A percentile compares a stretch with the other conserved stretches of the same genome.
These are phyloP conservation scores for Cucurbita pepo DNA, from an alignment of 306 rosid species.

Conservation along the genomic window DNA sequence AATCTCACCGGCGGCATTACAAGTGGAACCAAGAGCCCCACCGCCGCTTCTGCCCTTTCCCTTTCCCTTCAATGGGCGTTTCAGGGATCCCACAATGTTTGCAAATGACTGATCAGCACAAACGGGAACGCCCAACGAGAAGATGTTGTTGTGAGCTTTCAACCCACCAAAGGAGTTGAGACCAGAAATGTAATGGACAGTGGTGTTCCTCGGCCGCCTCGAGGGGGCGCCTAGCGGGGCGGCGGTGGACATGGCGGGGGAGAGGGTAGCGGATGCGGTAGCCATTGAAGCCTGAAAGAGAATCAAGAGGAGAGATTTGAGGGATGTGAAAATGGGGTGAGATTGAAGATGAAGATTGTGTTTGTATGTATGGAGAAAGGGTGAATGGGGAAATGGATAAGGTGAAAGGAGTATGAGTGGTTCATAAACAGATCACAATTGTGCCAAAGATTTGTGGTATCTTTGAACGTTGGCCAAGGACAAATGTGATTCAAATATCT, in stretches of 20 bases:
- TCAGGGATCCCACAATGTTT: conserved; percentile 44
- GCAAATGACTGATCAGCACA: conserved; percentile 51
- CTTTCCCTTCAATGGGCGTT: conserved; percentile 24
- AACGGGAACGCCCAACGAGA: conserved; percentile 35
- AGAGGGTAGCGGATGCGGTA: conserved; percentile 35
- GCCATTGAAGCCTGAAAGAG: conserved; percentile 35
- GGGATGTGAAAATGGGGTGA: background rate
- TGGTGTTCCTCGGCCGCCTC: conserved; percentile 13
- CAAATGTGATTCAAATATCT: background rate
- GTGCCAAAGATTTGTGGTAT: background rate
- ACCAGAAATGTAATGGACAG: conserved; percentile 32
- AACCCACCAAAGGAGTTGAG: conserved; percentile 44
- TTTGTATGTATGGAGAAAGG: conserved; percentile 14
- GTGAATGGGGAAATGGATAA: conserved; percentile 32
- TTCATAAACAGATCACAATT: conserved; percentile 17
- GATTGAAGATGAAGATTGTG: background rate
- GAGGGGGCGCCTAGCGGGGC: conserved; percentile 11
- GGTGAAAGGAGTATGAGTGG: conserved; percentile 41
- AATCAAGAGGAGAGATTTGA: background rate
- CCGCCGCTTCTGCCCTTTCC: conserved; percentile 45
- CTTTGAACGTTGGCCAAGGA: background rate
- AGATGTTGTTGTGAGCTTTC: conserved; percentile 43
- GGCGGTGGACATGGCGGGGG: conserved; percentile 34
- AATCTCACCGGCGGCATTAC: conserved; percentile 64
- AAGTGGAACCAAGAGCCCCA: conserved; percentile 43